Base-by-base conservation (phyloP, 495 filamentous ascomycete species). In the Amphirosellinia nigrospora region DNA sequence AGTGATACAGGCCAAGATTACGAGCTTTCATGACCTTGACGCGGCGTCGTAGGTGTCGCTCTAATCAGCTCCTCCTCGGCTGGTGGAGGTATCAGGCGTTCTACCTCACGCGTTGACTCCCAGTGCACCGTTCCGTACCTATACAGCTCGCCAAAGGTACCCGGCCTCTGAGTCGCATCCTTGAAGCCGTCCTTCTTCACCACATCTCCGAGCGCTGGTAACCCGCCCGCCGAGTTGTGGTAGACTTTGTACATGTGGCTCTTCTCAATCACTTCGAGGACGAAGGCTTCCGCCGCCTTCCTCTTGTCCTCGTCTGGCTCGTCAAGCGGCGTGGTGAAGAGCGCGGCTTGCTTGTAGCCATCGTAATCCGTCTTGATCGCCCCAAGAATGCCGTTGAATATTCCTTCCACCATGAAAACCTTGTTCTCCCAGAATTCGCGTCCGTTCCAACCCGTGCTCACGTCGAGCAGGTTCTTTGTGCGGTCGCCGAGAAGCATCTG, bases 131-230 rank as follows among this genome's bases (percentile, higher is more conserved):
- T 77, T 13, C 78, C 80, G 48, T 78, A 80, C 15, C 78, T 59
- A 23, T 81, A 75, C 59, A 81, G 70, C 70, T 76, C 77, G 0
- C 78, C 79, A 72, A 78, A 83, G 0, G 80, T 82, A 3, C 79
- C 81, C 2, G 72, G 70, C 43, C 72, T 68, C 23, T 72, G 71
- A 34, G 79, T 75, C 53, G 67, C 74, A 21, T 77, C 75, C 59
- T 68, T 38, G 59, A 78, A 73, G 19, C 76, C 76, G 21, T 73
- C 46, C 48, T 38, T 60, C 68, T 81, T 77, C 56, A 77, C 73
- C 2, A 81, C 45, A 26, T 72, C 69, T 5, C 79, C 78, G 11
- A 79, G 56, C n/a, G 69, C 66, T 6, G 72, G 74, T 34, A 61
- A 39, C 4, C 69, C 71, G 32, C 72, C 70, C 0, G 71, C 70